Percentiles rank a stretch among this genome's conserved stretches.
These are phyloP conservation scores for Colletotrichum noveboracense DNA, from an alignment of 2,329 filamentous ascomycete species.

Conservation along the genomic window DNA sequence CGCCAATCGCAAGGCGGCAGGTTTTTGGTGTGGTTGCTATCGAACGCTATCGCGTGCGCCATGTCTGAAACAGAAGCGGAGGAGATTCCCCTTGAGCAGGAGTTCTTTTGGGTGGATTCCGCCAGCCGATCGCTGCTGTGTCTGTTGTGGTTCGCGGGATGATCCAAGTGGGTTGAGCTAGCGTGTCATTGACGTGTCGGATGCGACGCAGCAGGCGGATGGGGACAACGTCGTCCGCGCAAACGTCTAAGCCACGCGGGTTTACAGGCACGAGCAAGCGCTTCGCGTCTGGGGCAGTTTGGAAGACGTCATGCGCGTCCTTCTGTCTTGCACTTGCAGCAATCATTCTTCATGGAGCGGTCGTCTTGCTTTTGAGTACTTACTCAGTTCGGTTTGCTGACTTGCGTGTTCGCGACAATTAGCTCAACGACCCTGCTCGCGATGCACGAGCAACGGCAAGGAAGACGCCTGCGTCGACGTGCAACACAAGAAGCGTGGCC, in stretches of 20 bases:
- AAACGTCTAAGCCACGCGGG: conserved; percentile 3
- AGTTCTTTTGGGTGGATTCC: neutral
- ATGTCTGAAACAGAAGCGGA: conserved; percentile 19
- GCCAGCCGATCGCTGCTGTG: conserved; percentile 2
- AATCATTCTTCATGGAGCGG: neutral
- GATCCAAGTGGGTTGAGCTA: conserved; percentile 11
- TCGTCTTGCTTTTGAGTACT: neutral
- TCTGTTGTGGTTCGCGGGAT: neutral
- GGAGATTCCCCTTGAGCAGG: neutral
- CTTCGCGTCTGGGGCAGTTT: neutral
- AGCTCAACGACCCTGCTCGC: conserved; percentile 79
- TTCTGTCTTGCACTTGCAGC: neutral
- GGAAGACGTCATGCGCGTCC: neutral
- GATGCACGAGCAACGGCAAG: conserved; percentile 80
- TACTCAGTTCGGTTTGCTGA: conserved; percentile 8
- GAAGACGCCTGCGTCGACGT: conserved; percentile 83
- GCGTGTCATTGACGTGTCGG: conserved; percentile 16
- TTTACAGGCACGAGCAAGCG: conserved; percentile 3
- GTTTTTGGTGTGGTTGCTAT: neutral
- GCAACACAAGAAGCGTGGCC: conserved; percentile 83
- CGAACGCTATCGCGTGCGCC: neutral
- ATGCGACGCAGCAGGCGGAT: conserved; percentile 3
- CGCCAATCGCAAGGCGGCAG: conserved; percentile 3
- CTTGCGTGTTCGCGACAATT: conserved; percentile 20
- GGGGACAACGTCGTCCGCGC: neutral